A percentile compares a stretch with the other conserved stretches of the same genome.
phyloP scores from a whole-genome alignment of 2,329 filamentous ascomycete genomes.

The Karstenula rhodostoma region DNA sequence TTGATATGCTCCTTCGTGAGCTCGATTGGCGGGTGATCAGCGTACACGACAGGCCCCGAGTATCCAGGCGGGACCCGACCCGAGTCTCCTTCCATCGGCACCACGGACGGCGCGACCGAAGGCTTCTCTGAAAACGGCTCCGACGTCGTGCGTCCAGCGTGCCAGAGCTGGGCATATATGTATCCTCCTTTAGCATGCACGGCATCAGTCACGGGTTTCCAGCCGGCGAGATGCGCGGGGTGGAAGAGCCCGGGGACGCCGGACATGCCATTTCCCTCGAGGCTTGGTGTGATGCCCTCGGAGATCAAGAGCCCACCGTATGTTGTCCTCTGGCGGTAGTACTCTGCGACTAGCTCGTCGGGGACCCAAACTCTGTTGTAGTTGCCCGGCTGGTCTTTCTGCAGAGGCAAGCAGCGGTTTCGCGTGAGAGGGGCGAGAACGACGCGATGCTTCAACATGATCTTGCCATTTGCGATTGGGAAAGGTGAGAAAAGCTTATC shows the following conservation, averaged over 20 bases:
- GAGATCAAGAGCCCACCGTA: slow-evolving; percentile 65
- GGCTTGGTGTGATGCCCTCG: slow-evolving; percentile 62
- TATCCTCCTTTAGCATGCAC: slow-evolving; percentile 59
- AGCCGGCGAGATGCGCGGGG: slow-evolving; percentile 54
- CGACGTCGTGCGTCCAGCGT: slow-evolving; percentile 56
- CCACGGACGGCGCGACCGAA: slow-evolving; percentile 52
- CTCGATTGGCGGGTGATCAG: slow-evolving; percentile 38
- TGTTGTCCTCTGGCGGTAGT: slow-evolving; percentile 61
- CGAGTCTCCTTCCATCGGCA: slow-evolving; percentile 55
- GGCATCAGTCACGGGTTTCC: slow-evolving; percentile 57
- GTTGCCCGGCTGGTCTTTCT: slow-evolving; percentile 47
- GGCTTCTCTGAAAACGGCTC: slow-evolving; percentile 48
- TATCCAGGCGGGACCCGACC: slow-evolving; percentile 35
- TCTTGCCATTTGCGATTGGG: slow-evolving; percentile 42
- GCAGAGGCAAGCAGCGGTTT: slow-evolving; percentile 55
- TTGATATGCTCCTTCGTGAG: slow-evolving; percentile 58
- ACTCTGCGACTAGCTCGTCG: slow-evolving; percentile 52
- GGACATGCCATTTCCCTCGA: slow-evolving; percentile 48
- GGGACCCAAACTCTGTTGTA: slow-evolving; percentile 59
- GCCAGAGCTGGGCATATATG: slow-evolving; percentile 55
- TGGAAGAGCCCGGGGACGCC: slow-evolving; percentile 39
- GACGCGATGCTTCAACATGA: slow-evolving; percentile 43
- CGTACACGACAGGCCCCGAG: slow-evolving; percentile 42
- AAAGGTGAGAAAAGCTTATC: slow-evolving; percentile 42
- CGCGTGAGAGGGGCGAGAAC: slow-evolving; percentile 48